Evolutionary conservation across 148 eudicot genomes (phyloP).

Genomic region (Drosera capensis): DNA sequence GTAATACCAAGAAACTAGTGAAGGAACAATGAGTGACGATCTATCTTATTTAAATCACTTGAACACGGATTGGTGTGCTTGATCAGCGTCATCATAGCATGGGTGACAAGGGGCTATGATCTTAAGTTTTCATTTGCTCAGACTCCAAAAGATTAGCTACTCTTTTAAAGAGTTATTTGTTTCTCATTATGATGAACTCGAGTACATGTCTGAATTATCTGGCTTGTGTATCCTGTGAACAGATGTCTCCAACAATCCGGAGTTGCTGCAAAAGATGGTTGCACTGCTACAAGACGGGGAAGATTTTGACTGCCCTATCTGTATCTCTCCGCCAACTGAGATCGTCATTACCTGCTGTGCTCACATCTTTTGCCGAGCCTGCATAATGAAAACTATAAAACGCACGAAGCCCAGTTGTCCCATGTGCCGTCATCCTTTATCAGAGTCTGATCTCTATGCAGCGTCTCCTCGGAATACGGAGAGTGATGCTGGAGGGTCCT

Average conservation of each 20-base stretch:
- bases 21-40: no score
- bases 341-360: constrained; percentile 69
- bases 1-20: no score
- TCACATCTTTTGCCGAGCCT: constrained; percentile 71
- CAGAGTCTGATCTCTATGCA: constrained; percentile 70
- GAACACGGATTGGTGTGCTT: no score
- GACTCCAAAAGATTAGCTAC: no score
- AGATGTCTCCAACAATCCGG: constrained; percentile 84
- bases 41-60: no score
- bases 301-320: constrained; percentile 90
- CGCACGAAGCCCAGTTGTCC: constrained; percentile 59
- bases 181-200: neutral
- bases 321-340: constrained; percentile 74
- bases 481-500: constrained; percentile 4
- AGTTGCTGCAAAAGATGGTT: constrained; percentile 61
- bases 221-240: no score
- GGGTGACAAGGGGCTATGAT: no score
- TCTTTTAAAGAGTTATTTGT: neutral
- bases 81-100: no score
- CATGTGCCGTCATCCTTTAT: constrained; percentile 67
- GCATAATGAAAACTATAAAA: constrained; percentile 69
- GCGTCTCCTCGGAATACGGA: constrained; percentile 47
- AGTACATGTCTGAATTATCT: no score
- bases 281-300: constrained; percentile 71
- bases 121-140: no score